Evolutionary conservation across 352 stramenopile species (phyloP).

Genomic region (Globisporangium uncinulatum): DNA sequence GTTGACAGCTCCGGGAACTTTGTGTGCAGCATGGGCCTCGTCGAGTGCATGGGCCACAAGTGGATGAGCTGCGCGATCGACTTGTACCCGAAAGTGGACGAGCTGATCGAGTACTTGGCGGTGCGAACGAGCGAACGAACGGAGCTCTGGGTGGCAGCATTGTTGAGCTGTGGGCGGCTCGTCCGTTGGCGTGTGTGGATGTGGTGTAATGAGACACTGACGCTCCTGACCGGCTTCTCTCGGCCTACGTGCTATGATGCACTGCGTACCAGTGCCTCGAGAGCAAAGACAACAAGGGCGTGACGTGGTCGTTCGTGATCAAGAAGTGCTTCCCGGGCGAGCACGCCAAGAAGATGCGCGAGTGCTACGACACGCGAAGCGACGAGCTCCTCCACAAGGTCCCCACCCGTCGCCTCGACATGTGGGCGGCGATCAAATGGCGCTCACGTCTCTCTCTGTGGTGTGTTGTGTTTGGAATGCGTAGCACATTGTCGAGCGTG

Average conservation of each 20-base stretch:
- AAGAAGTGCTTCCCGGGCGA: conserved; percentile 56
- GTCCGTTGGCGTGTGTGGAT: no score
- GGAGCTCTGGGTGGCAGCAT: no score
- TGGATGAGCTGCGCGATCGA: conserved; percentile 76
- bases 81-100: conserved; percentile 53
- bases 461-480: no score
- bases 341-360: conserved; percentile 41
- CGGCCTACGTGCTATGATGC: no score
- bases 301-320: conserved; percentile 60
- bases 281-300: conserved; percentile 70
- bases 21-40: conserved; percentile 54
- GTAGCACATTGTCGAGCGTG: conserved; percentile 46
- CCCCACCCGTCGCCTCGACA: background rate
- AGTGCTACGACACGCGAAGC: conserved; percentile 59
- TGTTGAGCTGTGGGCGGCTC: no score
- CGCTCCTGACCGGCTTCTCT: no score
- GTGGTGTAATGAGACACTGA: no score
- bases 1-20: conserved; percentile 55
- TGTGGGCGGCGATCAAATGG: background rate
- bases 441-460: background rate
- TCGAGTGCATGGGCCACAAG: conserved; percentile 73
- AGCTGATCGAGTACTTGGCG: conserved; percentile 56
- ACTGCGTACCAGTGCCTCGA: conserved; percentile 76
- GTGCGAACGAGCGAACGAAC: no score
- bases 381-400: conserved; percentile 53